phyloP scores from a whole-genome alignment of 352 stramenopile species.

The Sclerospora graminicola region DNA sequence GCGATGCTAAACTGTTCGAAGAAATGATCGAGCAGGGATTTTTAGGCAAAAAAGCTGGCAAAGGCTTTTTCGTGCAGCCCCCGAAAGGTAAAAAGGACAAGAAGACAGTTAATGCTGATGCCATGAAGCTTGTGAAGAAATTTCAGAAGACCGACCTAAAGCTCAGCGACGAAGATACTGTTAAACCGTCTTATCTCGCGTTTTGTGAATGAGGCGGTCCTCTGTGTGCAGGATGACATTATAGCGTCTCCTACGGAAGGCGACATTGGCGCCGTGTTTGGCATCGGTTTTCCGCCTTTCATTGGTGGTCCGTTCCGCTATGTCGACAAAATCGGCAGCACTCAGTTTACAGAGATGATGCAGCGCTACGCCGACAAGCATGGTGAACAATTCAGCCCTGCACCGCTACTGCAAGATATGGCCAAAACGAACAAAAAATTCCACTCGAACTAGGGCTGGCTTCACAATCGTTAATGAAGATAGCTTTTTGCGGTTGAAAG shows the following conservation, averaged over 20 bases:
- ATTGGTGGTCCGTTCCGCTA: conserved; percentile 95
- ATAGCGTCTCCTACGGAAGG: conserved; percentile 94
- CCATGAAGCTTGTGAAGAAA: conserved; percentile 70
- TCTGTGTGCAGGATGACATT: conserved; percentile 96
- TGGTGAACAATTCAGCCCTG: conserved; percentile 93
- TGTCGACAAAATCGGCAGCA: conserved; percentile 87
- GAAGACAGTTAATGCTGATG: conserved; percentile 85
- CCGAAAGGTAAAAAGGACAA: conserved; percentile 84
- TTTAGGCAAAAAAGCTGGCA: conserved; percentile 93
- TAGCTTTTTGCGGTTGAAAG: not conserved
- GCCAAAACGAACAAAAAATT: conserved; percentile 97
- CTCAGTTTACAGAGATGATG: conserved; percentile 95
- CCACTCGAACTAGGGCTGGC: conserved; percentile 61
- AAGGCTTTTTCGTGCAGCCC: conserved; percentile 97
- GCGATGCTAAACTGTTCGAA: conserved; percentile 86
- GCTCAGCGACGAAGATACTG: conserved; percentile 72
- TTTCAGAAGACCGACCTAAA: conserved; percentile 72
- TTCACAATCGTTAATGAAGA: not conserved
- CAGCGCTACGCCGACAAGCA: conserved; percentile 92
- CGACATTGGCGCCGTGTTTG: conserved; percentile 98
- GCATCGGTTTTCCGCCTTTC: conserved; percentile 97
- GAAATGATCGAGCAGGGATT: conserved; percentile 95
- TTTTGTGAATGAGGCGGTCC: conserved; percentile 92
- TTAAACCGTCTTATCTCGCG: conserved; percentile 26
- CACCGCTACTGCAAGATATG: conserved; percentile 94